These are phyloP conservation scores for Venturia asperata DNA, from an alignment of 2,329 filamentous ascomycete genomes.

Conservation along the genomic window DNA sequence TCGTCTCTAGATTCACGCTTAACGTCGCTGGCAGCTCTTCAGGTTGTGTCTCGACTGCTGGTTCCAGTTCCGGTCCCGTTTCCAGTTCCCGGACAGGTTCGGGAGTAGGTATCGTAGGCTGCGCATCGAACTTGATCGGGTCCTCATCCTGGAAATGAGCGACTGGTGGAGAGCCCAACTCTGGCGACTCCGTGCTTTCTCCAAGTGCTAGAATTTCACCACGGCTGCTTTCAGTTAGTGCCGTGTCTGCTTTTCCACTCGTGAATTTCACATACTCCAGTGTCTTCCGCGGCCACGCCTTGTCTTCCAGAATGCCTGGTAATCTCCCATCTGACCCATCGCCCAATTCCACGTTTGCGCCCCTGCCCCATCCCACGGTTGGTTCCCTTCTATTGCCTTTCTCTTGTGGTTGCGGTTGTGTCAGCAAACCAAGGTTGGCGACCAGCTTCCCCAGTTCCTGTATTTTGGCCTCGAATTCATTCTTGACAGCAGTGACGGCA, in stretches of 20 bases:
- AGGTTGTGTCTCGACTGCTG: slow-evolving; percentile 29
- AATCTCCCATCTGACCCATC: slow-evolving; percentile 47
- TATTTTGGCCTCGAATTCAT: slow-evolving; percentile 64
- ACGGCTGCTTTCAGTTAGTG: slow-evolving; percentile 13
- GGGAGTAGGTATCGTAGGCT: slow-evolving; percentile 20
- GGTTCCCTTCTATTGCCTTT: slow-evolving; percentile 30
- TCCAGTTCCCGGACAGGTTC: slow-evolving; percentile 22
- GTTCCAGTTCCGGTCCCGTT: slow-evolving; percentile 21
- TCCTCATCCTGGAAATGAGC: slow-evolving; percentile 44
- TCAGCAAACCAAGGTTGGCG: slow-evolving; percentile 49
- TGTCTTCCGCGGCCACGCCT: slow-evolving; percentile 58
- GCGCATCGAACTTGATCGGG: slow-evolving; percentile 39
- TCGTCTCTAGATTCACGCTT: slow-evolving; percentile 45
- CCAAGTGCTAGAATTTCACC: slow-evolving; percentile 46
- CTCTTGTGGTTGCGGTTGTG: slow-evolving; percentile 37
- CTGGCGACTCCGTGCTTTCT: slow-evolving; percentile 55
- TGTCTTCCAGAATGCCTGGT: slow-evolving; percentile 63
- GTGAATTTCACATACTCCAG: slow-evolving; percentile 50
- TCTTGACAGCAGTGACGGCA: slow-evolving; percentile 61
- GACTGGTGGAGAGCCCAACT: slow-evolving; percentile 55
- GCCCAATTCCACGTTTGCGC: slow-evolving; percentile 46
- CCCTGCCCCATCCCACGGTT: slow-evolving; percentile 46
- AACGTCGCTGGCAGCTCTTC: slow-evolving; percentile 32
- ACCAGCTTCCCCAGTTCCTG: slow-evolving; percentile 62
- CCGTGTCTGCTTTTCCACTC: slow-evolving; percentile 17